A percentile compares a stretch with the other conserved stretches of the same genome.
Conservation (phyloP, 148 eudicot species). For the Nepenthes mirabilis region DNA sequence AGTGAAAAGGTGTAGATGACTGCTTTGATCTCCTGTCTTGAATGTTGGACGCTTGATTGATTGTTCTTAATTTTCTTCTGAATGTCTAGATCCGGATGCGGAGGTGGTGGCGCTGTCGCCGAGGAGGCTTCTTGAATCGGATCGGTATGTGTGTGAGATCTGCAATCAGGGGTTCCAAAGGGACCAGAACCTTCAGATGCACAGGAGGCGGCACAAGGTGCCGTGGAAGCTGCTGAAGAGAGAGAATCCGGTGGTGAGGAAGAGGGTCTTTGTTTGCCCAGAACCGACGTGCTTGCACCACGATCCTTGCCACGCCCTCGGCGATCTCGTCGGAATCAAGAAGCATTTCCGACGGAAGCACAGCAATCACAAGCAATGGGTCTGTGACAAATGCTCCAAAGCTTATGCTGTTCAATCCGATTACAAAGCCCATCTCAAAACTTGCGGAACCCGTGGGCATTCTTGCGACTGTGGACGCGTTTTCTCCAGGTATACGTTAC, state of each 20-base stretch:
- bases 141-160: slow-evolving; percentile 87
- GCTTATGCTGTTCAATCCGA: slow-evolving; percentile 86
- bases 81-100: slow-evolving; percentile 72
- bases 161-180: slow-evolving; percentile 92
- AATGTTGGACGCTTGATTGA: not conserved
- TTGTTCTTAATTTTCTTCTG: no score
- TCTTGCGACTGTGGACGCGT: slow-evolving; percentile 93
- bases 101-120: slow-evolving; percentile 86
- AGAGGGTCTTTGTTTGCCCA: slow-evolving; percentile 84
- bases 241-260: slow-evolving; percentile 48
- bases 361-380: slow-evolving; percentile 82
- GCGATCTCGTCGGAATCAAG: slow-evolving; percentile 85
- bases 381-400: slow-evolving; percentile 69
- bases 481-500: slow-evolving; percentile 51
- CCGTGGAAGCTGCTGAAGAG: slow-evolving; percentile 85
- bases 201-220: slow-evolving; percentile 76
- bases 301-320: slow-evolving; percentile 85
- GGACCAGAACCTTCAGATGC: slow-evolving; percentile 94
- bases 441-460: slow-evolving; percentile 89
- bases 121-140: slow-evolving; percentile 69
- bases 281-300: slow-evolving; percentile 85
- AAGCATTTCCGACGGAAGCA: slow-evolving; percentile 83
- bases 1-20: not conserved
- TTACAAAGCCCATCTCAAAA: slow-evolving; percentile 84
- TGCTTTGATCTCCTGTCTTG: not conserved